Conservation (phyloP, 352 stramenopile species). For the Phytophthora multivora region DNA sequence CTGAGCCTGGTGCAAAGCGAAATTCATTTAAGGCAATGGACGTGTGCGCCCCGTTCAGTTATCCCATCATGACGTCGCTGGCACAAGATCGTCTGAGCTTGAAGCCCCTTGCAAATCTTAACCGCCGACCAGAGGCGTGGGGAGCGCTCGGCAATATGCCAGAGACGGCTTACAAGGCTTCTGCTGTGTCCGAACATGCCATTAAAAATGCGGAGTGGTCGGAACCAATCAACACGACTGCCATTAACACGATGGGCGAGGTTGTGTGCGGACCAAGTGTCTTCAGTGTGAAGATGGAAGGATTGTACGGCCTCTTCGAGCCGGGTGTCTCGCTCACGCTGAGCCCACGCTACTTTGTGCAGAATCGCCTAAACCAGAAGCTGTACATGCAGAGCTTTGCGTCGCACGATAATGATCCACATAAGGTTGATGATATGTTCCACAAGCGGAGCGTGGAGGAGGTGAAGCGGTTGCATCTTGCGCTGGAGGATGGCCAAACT, state of each 20-base stretch:
- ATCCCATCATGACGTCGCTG: constrained; percentile 68
- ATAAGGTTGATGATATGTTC: constrained; percentile 74
- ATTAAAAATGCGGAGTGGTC: constrained; percentile 76
- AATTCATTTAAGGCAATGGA: constrained; percentile 53
- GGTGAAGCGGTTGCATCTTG: constrained; percentile 55
- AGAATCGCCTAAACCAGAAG: constrained; percentile 84
- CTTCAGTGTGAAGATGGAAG: constrained; percentile 83
- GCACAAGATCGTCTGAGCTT: constrained; percentile 72
- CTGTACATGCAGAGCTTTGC: constrained; percentile 78
- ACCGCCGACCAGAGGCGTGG: constrained; percentile 64
- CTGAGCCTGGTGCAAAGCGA: constrained; percentile 53
- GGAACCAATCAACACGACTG: constrained; percentile 82
- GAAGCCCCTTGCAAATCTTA: constrained; percentile 56
- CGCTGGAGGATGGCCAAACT: constrained; percentile 64
- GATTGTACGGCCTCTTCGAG: constrained; percentile 82
- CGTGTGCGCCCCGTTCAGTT: constrained; percentile 51
- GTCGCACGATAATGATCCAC: constrained; percentile 59
- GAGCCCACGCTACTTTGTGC: constrained; percentile 81
- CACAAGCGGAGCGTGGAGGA: constrained; percentile 70
- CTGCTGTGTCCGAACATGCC: constrained; percentile 61
- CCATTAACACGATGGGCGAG: constrained; percentile 87
- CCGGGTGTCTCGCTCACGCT: constrained; percentile 77
- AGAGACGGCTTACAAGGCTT: constrained; percentile 48
- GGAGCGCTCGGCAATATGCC: constrained; percentile 57
- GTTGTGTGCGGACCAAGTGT: constrained; percentile 73